Evolutionary conservation across 495 filamentous ascomycete genomes (phyloP).

Genomic region (Hypoxylon subgilvum): DNA sequence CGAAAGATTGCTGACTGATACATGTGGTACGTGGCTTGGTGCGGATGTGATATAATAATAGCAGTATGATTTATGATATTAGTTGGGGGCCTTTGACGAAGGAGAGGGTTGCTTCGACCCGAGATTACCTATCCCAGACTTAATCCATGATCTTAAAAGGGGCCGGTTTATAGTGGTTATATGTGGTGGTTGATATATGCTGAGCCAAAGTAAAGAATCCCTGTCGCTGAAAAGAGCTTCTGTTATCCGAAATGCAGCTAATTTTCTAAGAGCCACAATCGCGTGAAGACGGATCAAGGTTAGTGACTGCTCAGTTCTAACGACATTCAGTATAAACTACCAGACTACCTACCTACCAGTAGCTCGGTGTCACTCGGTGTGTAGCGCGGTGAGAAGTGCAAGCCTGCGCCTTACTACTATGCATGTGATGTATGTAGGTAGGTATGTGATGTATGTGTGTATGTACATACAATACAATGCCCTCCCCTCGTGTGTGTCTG

Average conservation of each 20-base stretch:
- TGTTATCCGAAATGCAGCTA: constrained; percentile 39
- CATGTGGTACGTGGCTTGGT: too few species aligned
- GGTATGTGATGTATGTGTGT: too few species aligned
- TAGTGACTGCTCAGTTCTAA: constrained; percentile 21
- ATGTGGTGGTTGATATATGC: constrained; percentile 53
- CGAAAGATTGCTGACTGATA: constrained; percentile 23
- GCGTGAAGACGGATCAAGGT: constrained; percentile 26
- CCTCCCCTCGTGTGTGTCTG: neutral
- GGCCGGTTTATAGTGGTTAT: constrained; percentile 49
- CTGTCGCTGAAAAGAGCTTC: constrained; percentile 27
- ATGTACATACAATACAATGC: neutral
- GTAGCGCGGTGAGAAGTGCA: constrained; percentile 27
- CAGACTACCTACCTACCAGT: constrained; percentile 23
- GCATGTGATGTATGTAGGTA: too few species aligned
- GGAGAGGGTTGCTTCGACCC: constrained; percentile 43
- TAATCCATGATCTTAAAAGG: constrained; percentile 41
- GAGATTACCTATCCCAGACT: constrained; percentile 46
- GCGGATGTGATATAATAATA: constrained; percentile 14
- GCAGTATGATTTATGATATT: constrained; percentile 22
- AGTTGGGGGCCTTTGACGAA: constrained; percentile 31
- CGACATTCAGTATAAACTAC: too few species aligned
- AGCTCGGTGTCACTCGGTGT: constrained; percentile 38
- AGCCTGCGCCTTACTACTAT: constrained; percentile 16
- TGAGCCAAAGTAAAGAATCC: constrained; percentile 40
- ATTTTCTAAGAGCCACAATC: constrained; percentile 29